These are phyloP conservation scores for Hanseniaspora valbyensis DNA, from an alignment of 805 yeast species.

Conservation along the genomic window DNA sequence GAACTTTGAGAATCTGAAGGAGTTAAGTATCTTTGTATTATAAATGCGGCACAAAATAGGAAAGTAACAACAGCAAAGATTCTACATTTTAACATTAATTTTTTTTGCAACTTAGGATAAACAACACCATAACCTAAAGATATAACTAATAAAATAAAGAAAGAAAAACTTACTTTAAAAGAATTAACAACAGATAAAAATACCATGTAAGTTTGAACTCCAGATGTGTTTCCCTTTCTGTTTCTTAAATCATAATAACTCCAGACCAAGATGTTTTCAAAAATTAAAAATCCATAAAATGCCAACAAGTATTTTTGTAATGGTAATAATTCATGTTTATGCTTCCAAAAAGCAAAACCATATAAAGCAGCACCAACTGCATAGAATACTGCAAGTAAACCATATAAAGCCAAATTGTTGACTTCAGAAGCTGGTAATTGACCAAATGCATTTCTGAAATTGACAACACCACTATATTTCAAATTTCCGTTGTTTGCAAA, in stretches of 20 bases:
- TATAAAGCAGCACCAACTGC: conserved; percentile 72
- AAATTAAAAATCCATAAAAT: conserved; percentile 67
- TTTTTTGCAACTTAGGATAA: conserved; percentile 66
- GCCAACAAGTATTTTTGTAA: conserved; percentile 84
- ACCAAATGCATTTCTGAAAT: conserved; percentile 88
- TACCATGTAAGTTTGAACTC: conserved; percentile 62
- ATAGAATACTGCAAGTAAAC: conserved; percentile 71
- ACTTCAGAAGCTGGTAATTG: conserved; percentile 79
- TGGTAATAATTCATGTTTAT: conserved; percentile 76
- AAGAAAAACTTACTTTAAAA: conserved; percentile 72
- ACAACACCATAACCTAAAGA: conserved; percentile 93
- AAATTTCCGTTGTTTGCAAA: conserved; percentile 34
- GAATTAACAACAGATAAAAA: conserved; percentile 72
- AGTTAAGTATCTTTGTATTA: conserved; percentile 43
- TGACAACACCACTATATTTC: conserved; percentile 54
- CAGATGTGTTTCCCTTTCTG: conserved; percentile 41
- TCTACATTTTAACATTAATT: conserved; percentile 60
- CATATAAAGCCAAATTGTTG: conserved; percentile 83
- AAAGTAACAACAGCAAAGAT: conserved; percentile 49
- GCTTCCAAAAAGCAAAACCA: conserved; percentile 73
- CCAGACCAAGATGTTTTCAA: conserved; percentile 82
- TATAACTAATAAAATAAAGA: conserved; percentile 74
- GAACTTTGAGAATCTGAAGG: conserved; percentile 41
- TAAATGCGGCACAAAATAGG: conserved; percentile 42
- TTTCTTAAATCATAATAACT: conserved; percentile 80